Evolutionary conservation across 2,329 filamentous ascomycete species (phyloP).

Genomic region (Alternaria atra): DNA sequence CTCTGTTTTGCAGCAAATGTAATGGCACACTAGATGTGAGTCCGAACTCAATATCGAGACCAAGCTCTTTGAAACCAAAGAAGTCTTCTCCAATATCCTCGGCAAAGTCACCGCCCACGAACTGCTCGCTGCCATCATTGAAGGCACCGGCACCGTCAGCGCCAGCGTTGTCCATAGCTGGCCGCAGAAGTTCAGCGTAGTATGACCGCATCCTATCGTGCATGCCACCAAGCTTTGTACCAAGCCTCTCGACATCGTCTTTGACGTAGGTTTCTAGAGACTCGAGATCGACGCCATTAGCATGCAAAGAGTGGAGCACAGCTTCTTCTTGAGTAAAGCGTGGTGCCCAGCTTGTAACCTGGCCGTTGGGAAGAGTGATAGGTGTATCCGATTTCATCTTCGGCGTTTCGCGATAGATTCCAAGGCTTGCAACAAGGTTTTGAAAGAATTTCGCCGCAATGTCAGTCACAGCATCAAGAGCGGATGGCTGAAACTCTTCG

Average conservation of each 20-base stretch:
- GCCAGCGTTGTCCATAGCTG: constrained; percentile 79
- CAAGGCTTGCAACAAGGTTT: constrained; percentile 81
- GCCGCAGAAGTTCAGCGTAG: constrained; percentile 90
- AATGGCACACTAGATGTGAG: constrained; percentile 90
- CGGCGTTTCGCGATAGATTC: constrained; percentile 83
- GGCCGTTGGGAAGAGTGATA: constrained; percentile 35
- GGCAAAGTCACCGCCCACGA: constrained; percentile 94
- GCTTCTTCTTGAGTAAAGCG: constrained; percentile 86
- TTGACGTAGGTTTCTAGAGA: constrained; percentile 85
- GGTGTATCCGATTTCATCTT: constrained; percentile 68
- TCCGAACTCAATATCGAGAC: constrained; percentile 89
- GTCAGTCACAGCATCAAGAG: constrained; percentile 88
- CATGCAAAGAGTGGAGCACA: constrained; percentile 82
- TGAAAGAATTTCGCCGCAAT: constrained; percentile 89
- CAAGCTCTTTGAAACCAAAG: constrained; percentile 96
- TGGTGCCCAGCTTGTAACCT: constrained; percentile 63
- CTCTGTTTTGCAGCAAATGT: constrained; percentile 90
- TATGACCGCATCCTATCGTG: constrained; percentile 96
- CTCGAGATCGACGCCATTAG: constrained; percentile 84
- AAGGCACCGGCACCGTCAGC: constrained; percentile 89
- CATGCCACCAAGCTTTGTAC: constrained; percentile 79
- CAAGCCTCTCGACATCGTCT: constrained; percentile 90
- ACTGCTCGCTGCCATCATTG: constrained; percentile 96
- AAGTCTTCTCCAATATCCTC: constrained; percentile 98
- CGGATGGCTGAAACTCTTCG: constrained; percentile 95